Percentiles rank a stretch among this genome's conserved stretches.
These are phyloP conservation scores for Ganoderma meredithae DNA, from an alignment of 1,284 basidiomycete genomes.

Conservation along the genomic window DNA sequence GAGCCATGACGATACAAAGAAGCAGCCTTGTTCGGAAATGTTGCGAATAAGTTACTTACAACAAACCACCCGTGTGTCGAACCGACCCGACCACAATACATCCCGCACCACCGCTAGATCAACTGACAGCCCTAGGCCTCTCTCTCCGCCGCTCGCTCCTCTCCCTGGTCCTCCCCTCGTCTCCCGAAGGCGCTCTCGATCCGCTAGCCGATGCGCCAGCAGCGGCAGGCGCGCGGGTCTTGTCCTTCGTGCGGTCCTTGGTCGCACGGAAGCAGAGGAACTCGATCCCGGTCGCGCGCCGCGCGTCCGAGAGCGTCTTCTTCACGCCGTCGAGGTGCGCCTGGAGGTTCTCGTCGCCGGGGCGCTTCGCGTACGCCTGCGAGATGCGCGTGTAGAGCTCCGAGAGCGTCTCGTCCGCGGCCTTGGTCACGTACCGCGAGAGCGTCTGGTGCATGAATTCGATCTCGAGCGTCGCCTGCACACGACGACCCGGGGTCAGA, in stretches of 20 bases:
- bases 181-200: neutral
- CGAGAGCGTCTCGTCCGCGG: conserved; percentile 84
- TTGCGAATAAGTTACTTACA: neutral
- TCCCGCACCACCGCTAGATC: neutral
- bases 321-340: conserved; percentile 92
- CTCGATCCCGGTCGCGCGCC: conserved; percentile 92
- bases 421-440: conserved; percentile 83
- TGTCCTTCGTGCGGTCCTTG: conserved; percentile 51
- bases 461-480: conserved; percentile 95
- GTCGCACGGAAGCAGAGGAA: conserved; percentile 90
- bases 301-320: conserved; percentile 86
- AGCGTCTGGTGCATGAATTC: conserved; percentile 99
- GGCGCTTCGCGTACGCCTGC: conserved; percentile 84
- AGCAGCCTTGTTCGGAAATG: neutral
- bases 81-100: neutral
- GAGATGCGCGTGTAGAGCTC: conserved; percentile 96
- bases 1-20: neutral
- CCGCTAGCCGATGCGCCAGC: neutral
- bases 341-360: conserved; percentile 84
- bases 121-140: conserved; percentile 8
- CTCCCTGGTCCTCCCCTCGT: conserved; percentile 4
- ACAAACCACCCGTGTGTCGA: neutral
- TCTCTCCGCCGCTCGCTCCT: conserved; percentile 13
- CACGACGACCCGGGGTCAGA: neutral
- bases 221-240: neutral